Base-by-base conservation (phyloP, 2,329 filamentous ascomycete genomes). In the Canariomyces notabilis region DNA sequence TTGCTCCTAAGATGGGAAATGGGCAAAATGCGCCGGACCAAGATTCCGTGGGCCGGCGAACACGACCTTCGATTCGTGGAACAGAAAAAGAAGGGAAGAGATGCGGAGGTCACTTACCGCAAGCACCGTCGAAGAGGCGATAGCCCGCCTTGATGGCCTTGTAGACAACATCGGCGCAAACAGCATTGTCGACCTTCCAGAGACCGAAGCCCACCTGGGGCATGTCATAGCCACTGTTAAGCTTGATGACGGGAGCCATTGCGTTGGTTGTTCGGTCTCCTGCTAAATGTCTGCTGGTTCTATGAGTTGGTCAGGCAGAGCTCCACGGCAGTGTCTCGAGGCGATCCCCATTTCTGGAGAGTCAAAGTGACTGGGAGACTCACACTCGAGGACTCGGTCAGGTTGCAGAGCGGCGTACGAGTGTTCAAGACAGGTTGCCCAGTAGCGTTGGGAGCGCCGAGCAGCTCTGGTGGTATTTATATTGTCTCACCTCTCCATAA, bases 171-270 rank as follows among this genome's bases (percentile, higher is more conserved):
- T 91, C 85, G 59, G 87, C 81, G 62, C 79, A 82, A 45, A 79
- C 82, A 44, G 79, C 77, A 57, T 85, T 85, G 65, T 80, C 80
- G 55, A 93, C 85, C 73, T 93, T 93, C 87, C 87, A 93, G 57
- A 91, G 77, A 49, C 84, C 84, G 64, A 87, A 87, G 66, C 84
- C 84, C 55, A 87, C 82, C 64, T 83, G 78, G 61, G 83, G 84
- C 84, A 87, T 87, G 59, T 85, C 73, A 58, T 77, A 62, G 67
- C 81, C 80, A 66, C 73, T 80, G 68, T 71, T 82, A 52, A 84
- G 76, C 70, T 81, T 83, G 65, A 83, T 70, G 49, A 69, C 65
- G 53, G 56, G 41, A 42, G 50, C 47, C 58, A 59, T 61, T 54
- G 46, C 58, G 46, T 40, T 42, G 46, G 34, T 46, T 37, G 20